phyloP scores from a whole-genome alignment of 2,329 filamentous ascomycete genomes.

The Aspergillus eucalypticola region DNA sequence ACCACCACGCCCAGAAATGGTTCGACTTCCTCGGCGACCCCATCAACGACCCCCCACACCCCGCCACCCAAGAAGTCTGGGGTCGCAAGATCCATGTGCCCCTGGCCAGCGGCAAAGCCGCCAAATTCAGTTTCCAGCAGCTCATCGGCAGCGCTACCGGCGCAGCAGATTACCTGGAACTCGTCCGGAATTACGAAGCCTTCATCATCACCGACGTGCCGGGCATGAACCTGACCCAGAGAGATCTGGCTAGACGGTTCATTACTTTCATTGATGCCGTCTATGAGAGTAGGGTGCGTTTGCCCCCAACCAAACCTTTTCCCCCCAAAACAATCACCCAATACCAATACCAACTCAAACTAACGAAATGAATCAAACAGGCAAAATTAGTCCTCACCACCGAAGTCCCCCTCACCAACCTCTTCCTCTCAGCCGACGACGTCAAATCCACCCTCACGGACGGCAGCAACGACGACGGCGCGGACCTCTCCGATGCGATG shows the following conservation, averaged over 20 bases:
- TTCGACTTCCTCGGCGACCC: conserved; percentile 91
- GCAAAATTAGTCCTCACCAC: conserved; percentile 96
- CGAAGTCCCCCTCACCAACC: conserved; percentile 76
- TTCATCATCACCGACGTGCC: conserved; percentile 92
- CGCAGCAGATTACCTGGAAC: conserved; percentile 91
- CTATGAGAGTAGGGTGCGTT: conserved; percentile 68
- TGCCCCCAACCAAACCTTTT: not conserved
- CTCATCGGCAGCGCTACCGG: conserved; percentile 85
- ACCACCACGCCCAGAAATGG: conserved; percentile 87
- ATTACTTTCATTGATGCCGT: conserved; percentile 98
- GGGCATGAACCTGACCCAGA: conserved; percentile 81
- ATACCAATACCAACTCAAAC: not conserved
- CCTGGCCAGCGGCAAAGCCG: conserved; percentile 80
- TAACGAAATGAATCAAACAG: conserved; percentile 42
- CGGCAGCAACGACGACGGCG: conserved; percentile 43
- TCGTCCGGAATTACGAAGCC: conserved; percentile 84
- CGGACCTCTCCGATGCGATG: conserved; percentile 68
- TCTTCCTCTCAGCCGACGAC: conserved; percentile 78
- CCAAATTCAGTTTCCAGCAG: conserved; percentile 90
- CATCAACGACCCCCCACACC: conserved; percentile 70
- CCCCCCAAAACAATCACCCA: not conserved
- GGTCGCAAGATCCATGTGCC: conserved; percentile 87
- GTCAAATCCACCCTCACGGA: conserved; percentile 60
- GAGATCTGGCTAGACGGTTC: conserved; percentile 87
- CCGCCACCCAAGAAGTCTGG: conserved; percentile 83